Base-by-base conservation (phyloP, 1,284 basidiomycete genomes). In the Rhodofomes roseus region DNA sequence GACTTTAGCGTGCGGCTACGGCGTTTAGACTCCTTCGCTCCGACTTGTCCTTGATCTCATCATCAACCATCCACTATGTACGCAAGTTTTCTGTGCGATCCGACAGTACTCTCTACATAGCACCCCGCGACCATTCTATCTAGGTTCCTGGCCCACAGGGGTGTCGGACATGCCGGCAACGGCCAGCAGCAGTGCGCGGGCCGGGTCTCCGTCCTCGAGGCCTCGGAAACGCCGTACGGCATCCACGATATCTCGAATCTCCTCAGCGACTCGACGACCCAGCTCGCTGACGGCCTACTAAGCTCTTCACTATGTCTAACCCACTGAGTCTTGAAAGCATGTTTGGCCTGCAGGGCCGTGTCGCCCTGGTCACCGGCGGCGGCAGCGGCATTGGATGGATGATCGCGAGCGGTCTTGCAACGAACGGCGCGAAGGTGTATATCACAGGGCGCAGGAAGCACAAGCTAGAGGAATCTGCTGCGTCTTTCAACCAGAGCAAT, bases 351-450 rank as follows among this genome's bases (percentile, higher is more conserved):
- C 74, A 77, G 16, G 85, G 82, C 8, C 79, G 83, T 34, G 75
- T 92, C 20, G 89, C 90, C 7, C 72, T 93, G 36, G 86, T 93
- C 34, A 90, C 91, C 0, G 91, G 92, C 46, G 92, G 91, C 5
- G 91, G 88, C 25, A 90, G 89, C 0, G 92, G 92, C 1, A 93
- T 93, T 61, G 86, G 88, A 5, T 72, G 87, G 61, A 88, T 89
- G 84, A 91, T 92, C 59, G 79, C 91, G 5, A 79, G 81, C 57
- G 90, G 88, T 4, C 79, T 95, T 16, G 89, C 90, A 11, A 82
- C 83, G 23, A 89, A 87, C 65, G 90, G 91, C 1, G 90, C 92
- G 16, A 89, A 86, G 63, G 92, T 94, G 16, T 95, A 94, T 70
- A 89, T 95, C 65, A 84, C 83, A 1, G 87, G 88, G 11, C 77